Evolutionary conservation across 2,329 filamentous ascomycete genomes (phyloP).

Genomic region (Aspergillus sojae): DNA sequence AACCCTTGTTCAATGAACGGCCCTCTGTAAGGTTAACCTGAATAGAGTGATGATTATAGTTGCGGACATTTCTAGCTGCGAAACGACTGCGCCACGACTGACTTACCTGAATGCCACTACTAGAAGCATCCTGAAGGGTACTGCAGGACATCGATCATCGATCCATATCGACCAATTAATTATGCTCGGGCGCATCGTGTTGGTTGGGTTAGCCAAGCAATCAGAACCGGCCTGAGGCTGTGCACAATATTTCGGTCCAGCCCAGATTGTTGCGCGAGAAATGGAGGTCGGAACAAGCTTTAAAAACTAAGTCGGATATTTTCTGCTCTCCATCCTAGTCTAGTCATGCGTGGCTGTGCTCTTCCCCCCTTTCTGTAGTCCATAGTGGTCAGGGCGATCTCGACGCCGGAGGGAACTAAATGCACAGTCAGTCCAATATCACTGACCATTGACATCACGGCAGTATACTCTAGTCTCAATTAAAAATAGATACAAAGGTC

Average conservation of each 20-base stretch:
- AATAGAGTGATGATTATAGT: not conserved
- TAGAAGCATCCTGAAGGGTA: not conserved
- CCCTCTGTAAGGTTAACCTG: not conserved
- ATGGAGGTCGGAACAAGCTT: slow-evolving; percentile 9
- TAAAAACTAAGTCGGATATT: not conserved
- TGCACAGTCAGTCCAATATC: slow-evolving; percentile 1
- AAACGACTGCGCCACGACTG: not conserved
- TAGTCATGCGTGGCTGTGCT: slow-evolving; percentile 8
- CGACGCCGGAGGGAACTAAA: not conserved
- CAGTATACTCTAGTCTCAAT: not conserved
- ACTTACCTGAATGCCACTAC: not conserved
- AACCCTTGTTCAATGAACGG: not conserved
- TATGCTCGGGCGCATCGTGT: not conserved
- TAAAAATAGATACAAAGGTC: not conserved
- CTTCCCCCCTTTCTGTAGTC: not conserved
- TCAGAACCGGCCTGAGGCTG: slow-evolving; percentile 13
- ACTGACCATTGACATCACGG: not conserved
- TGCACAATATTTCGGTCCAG: slow-evolving; percentile 2
- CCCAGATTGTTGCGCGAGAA: not conserved
- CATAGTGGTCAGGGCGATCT: not conserved
- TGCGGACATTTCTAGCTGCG: not conserved
- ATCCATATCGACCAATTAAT: not conserved
- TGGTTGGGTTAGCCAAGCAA: not conserved
- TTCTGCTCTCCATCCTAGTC: not conserved
- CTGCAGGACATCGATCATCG: not conserved